Evolutionary conservation across 2,329 filamentous ascomycete species (phyloP).

Genomic region (Xylaria sp.): DNA sequence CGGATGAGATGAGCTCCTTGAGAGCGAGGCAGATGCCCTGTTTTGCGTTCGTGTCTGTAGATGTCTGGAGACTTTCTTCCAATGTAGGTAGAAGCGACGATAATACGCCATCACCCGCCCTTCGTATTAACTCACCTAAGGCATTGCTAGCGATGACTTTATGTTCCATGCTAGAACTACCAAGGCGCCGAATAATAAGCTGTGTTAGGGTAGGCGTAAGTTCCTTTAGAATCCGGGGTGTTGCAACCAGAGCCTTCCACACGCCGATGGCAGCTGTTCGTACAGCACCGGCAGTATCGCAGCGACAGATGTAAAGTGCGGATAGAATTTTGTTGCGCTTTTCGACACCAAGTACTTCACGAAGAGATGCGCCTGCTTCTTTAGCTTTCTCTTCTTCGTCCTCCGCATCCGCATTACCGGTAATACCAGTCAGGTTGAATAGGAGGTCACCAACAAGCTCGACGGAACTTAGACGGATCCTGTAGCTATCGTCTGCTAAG

Average conservation of each 20-base stretch:
- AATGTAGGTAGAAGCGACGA: conserved; percentile 88
- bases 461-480: conserved; percentile 97
- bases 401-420: conserved; percentile 77
- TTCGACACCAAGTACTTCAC: conserved; percentile 93
- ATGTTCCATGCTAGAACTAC: conserved; percentile 97
- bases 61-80: conserved; percentile 87
- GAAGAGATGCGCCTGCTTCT: conserved; percentile 91
- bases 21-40: conserved; percentile 98
- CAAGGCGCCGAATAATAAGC: conserved; percentile 91
- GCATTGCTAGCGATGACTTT: conserved; percentile 99
- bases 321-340: conserved; percentile 97
- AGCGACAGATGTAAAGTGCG: conserved; percentile 96
- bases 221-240: conserved; percentile 91
- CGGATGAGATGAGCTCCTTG: conserved; percentile 90
- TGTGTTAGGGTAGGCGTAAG: conserved; percentile 94
- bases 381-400: conserved; percentile 80
- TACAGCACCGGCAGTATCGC: conserved; percentile 92
- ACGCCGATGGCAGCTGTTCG: conserved; percentile 89
- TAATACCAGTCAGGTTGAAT: conserved; percentile 97
- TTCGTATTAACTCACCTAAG: conserved; percentile 94
- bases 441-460: conserved; percentile 96
- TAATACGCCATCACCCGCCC: conserved; percentile 93
- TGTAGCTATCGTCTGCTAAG: conserved; percentile 95
- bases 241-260: conserved; percentile 96
- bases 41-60: conserved; percentile 90